Evolutionary conservation across 2,329 filamentous ascomycete genomes (phyloP), one percentile per base, ranked within the genome.

Genomic region (Tolypocladium endophyticum): DNA sequence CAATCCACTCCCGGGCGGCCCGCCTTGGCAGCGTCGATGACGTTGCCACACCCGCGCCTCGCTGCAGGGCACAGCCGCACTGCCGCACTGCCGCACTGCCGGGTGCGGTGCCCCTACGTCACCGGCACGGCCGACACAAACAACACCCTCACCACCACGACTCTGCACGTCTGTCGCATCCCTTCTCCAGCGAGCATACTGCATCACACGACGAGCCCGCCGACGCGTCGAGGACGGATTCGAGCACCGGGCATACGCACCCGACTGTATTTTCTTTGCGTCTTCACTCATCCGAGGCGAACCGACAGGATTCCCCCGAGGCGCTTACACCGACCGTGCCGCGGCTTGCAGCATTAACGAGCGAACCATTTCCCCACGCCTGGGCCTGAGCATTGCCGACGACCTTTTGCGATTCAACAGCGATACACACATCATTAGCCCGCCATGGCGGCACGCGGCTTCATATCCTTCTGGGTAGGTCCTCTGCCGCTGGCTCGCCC

Each of bases 391-490:
- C 20, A 3, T 43, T n/a, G 18, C 20, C 39, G 11, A n/a, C 18
- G 39, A 43, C 39, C 18, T n/a, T 20, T 20, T 20, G 20, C 39
- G 20, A 6, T 54, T 23, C 50, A 23, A 9, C 20, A 23, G 14
- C 50, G 20, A 35, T 54, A 20, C 9, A 2, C 7, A 7, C 28
- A 28, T 18, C 28, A 3, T n/a, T 23, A 35, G 30, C 30, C 50
- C 50, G 7, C 9, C 61, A 74, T 75, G 73, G 71, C 71, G 55
- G 39, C 64, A 36, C 63, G 62, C 59, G 68, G 69, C 62, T 58
- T 68, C 41, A 61, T 76, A 54, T 76, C 74, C 33, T 76, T 75
- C 63, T 77, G 76, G 76, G 75, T 77, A 70, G 28, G 65, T 62
- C 12, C 56, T 25, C 16, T 39, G 9, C 54, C 12, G 35, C 30